phyloP scores from a whole-genome alignment of 768 basidiomycete species.

The Trametes cinnabarina region DNA sequence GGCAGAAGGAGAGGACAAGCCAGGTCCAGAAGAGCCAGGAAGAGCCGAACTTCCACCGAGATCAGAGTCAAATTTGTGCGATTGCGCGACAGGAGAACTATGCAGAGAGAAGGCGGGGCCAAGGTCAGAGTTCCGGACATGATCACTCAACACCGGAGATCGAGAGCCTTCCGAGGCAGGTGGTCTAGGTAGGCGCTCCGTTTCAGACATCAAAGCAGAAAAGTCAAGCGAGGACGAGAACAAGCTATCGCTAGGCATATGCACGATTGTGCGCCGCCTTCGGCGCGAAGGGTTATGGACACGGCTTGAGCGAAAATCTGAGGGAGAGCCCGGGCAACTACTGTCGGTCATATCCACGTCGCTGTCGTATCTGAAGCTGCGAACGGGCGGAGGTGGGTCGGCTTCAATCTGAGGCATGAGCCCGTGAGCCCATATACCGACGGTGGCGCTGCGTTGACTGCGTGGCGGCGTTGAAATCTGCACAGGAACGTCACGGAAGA shows the following conservation, averaged over 20 bases:
- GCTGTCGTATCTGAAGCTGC: slow-evolving; percentile 16
- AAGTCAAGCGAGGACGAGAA: slow-evolving; percentile 31
- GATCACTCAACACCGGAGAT: neutral
- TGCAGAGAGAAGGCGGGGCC: slow-evolving; percentile 13
- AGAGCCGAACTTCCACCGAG: neutral
- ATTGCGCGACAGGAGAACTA: neutral
- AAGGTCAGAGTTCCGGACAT: slow-evolving; percentile 1
- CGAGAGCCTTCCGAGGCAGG: slow-evolving; percentile 13
- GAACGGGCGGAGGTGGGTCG: slow-evolving; percentile 15
- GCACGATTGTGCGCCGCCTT: slow-evolving; percentile 27
- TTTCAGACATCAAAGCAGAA: slow-evolving; percentile 22
- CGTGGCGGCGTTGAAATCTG: slow-evolving; percentile 27
- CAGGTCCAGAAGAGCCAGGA: slow-evolving; percentile 5
- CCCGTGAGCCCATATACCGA: slow-evolving; percentile 11
- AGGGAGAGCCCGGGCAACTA: slow-evolving; percentile 10
- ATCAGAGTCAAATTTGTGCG: neutral
- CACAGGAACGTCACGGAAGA: slow-evolving; percentile 20
- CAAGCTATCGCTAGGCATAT: slow-evolving; percentile 27
- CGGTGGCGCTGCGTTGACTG: slow-evolving; percentile 17
- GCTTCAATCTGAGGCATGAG: slow-evolving; percentile 17
- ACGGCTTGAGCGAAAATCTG: neutral
- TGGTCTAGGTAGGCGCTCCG: slow-evolving; percentile 10
- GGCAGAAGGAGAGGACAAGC: neutral
- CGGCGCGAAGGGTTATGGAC: slow-evolving; percentile 19
- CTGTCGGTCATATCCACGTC: slow-evolving; percentile 18